Percentiles rank a stretch among this genome's conserved stretches.
phyloP scores from a whole-genome alignment of 495 filamentous ascomycete genomes.

The Penicillium manginii region DNA sequence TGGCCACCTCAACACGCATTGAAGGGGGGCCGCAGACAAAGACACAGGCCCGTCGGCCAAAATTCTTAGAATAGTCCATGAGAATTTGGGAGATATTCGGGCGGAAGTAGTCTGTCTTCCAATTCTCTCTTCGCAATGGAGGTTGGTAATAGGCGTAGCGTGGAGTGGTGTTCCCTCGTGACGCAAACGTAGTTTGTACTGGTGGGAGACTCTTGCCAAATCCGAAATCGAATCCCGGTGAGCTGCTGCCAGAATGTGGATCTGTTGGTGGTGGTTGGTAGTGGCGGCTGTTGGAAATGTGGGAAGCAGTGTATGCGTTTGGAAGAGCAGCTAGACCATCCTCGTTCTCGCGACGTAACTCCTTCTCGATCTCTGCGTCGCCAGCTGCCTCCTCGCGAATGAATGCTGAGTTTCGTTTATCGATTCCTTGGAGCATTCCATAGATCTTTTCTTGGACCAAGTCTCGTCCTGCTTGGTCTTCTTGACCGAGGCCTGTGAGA shows the following conservation, averaged over 20 bases:
- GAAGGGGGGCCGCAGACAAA: conserved; percentile 89
- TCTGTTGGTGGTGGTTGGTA: conserved; percentile 16
- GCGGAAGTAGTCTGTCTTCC: conserved; percentile 91
- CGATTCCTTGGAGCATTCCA: conserved; percentile 77
- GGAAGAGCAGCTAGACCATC: conserved; percentile 85
- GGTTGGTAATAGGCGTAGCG: conserved; percentile 78
- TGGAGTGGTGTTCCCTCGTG: conserved; percentile 52
- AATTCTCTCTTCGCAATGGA: conserved; percentile 72
- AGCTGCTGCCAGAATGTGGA: conserved; percentile 8
- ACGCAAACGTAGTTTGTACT: not conserved
- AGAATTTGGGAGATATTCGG: conserved; percentile 86
- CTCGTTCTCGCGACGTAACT: conserved; percentile 83
- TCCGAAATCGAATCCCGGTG: conserved; percentile 37
- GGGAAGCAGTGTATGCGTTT: conserved; percentile 37
- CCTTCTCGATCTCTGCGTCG: conserved; percentile 75
- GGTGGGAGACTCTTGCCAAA: conserved; percentile 21
- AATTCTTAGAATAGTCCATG: conserved; percentile 73
- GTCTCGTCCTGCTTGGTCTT: conserved; percentile 59
- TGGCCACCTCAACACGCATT: conserved; percentile 86
- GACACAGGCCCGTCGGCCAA: conserved; percentile 84
- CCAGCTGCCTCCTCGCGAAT: conserved; percentile 81
- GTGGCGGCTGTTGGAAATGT: conserved; percentile 20
- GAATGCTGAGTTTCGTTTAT: conserved; percentile 78
- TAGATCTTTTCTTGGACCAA: conserved; percentile 83
- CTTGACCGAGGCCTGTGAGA: conserved; percentile 61